Evolutionary conservation across 768 basidiomycete species (phyloP).

Genomic region (Candolleomyces efflorescens): DNA sequence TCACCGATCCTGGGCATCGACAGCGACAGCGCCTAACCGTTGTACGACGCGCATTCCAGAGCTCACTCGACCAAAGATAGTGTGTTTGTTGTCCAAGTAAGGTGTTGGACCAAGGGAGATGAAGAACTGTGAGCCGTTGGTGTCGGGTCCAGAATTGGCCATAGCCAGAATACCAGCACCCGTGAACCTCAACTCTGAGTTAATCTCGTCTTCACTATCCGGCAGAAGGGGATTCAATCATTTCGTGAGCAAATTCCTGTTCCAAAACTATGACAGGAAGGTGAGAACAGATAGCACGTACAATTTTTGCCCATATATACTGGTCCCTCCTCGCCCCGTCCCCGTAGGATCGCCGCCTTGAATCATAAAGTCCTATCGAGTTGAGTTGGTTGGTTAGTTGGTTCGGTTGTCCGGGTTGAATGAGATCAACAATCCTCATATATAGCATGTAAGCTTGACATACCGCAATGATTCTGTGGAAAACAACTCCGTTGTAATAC

Average conservation of each 20-base stretch:
- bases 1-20: constrained; percentile 84
- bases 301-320: constrained; percentile 89
- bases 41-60: constrained; percentile 92
- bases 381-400: constrained; percentile 2
- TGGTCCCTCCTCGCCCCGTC: constrained; percentile 88
- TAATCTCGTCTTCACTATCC: constrained; percentile 81
- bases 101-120: constrained; percentile 82
- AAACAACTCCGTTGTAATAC: constrained; percentile 87
- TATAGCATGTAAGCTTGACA: constrained; percentile 15
- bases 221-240: not conserved
- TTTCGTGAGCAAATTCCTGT: too few species aligned
- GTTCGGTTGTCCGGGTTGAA: too few species aligned
- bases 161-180: constrained; percentile 95
- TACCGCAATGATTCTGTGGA: constrained; percentile 90
- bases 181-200: constrained; percentile 88
- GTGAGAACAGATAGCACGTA: constrained; percentile 25
- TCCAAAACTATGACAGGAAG: not conserved
- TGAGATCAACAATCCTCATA: not conserved
- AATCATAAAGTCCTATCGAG: constrained; percentile 91
- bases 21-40: constrained; percentile 84
- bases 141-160: constrained; percentile 97
- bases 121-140: constrained; percentile 94
- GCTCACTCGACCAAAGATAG: constrained; percentile 87
- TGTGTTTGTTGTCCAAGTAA: constrained; percentile 80
- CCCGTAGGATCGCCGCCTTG: constrained; percentile 96